Evolutionary conservation across 2,329 filamentous ascomycete species (phyloP), one percentile per base, ranked within the genome.

Genomic region (Venturiaceae sp.): DNA sequence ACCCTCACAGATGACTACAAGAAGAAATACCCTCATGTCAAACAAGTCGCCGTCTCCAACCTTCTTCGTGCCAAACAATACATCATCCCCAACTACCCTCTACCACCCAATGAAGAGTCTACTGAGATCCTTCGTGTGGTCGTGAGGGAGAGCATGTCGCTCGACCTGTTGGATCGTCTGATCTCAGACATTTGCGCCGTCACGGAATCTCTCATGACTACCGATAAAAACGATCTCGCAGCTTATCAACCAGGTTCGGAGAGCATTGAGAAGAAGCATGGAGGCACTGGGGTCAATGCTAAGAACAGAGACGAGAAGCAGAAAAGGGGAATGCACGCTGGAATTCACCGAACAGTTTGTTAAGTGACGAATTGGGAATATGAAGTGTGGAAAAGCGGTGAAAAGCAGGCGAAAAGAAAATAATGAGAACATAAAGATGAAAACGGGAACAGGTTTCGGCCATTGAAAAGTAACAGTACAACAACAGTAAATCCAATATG

Each of bases 51-150:
- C 5, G 75, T 88, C 14, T 83, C 80, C 57, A 81, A 84, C 19
- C 70, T 88, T 41, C 70, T 87, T 58, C 77, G 85, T 14, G 81
- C 82, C 4, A 84, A 84, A 66, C 83, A 87, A 69, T 88, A 86
- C 74, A 87, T 88, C 60, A 83, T 88, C 59, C 85, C 84, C 23
- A 75, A 87, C 72, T 88, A 88, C 67, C 80, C 83, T 1, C 74
- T 88, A 5, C 85, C 85, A 8, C 84, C 84, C 0, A 75, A 74
- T 46, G 82, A 83, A 66, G 79, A 84, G 16, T 74, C 79, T 57
- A 84, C 74, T 0, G 84, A 88, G 69, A 88, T 87, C 61, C 69
- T 88, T 57, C 75, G 85, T n/a, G 78, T 87, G 0, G 85, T 87
- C 3, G 77, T 88, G 6, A 77, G 85, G 50, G 84, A 88, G 70